These are phyloP conservation scores for Dothideomycetidae sp. DNA, from an alignment of 2,329 filamentous ascomycete species.

Conservation along the genomic window DNA sequence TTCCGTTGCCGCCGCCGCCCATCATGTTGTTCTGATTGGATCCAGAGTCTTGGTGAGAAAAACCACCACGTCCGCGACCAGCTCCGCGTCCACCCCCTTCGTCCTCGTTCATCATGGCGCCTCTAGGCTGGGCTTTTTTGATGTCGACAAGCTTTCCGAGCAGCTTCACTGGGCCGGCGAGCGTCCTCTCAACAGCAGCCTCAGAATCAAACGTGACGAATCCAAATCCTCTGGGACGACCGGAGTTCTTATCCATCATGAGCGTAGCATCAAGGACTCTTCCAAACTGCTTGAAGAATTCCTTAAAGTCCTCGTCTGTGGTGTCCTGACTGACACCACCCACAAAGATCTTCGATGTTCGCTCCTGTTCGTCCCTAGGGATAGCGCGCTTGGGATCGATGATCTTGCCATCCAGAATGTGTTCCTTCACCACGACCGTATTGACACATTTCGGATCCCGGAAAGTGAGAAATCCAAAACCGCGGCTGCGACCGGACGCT, in stretches of 20 bases:
- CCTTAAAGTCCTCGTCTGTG: constrained; percentile 87
- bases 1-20: constrained; percentile 23
- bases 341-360: constrained; percentile 97
- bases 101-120: constrained; percentile 83
- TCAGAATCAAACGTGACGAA: constrained; percentile 98
- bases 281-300: constrained; percentile 94
- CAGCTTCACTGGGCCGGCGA: constrained; percentile 75
- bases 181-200: constrained; percentile 80
- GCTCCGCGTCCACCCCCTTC: constrained; percentile 34
- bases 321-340: constrained; percentile 95
- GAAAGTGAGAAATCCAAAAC: constrained; percentile 96
- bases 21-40: not conserved
- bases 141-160: constrained; percentile 95
- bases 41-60: constrained; percentile 13
- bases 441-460: constrained; percentile 96
- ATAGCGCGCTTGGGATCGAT: constrained; percentile 98
- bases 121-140: constrained; percentile 90
- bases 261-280: constrained; percentile 92
- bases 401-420: constrained; percentile 95
- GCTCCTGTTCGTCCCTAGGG: constrained; percentile 92
- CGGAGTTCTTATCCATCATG: constrained; percentile 99
- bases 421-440: constrained; percentile 98
- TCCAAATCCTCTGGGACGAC: constrained; percentile 87
- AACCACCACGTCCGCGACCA: constrained; percentile 22
- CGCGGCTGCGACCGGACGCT: constrained; percentile 79